Evolutionary conservation across 2,329 filamentous ascomycete genomes (phyloP).

Genomic region (Nigrospora sphaerica): DNA sequence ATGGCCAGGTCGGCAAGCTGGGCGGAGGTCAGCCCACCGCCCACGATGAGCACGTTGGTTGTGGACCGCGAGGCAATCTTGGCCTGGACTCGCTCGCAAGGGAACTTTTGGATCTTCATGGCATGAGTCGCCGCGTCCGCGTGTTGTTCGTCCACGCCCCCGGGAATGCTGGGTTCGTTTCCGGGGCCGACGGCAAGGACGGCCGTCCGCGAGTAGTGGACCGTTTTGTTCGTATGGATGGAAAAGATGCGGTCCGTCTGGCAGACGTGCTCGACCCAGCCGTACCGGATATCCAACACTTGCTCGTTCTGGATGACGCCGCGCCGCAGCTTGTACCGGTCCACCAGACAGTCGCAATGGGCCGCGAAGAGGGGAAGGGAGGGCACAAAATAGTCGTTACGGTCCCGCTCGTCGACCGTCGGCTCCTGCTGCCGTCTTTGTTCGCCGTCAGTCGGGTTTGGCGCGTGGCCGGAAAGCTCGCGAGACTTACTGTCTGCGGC

Average conservation of each 20-base stretch:
- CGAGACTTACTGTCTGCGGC: constrained; percentile 33
- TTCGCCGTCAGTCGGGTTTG: constrained; percentile 8
- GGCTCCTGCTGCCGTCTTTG: constrained; percentile 34
- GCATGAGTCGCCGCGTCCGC: constrained; percentile 46
- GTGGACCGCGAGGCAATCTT: constrained; percentile 41
- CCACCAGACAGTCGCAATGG: constrained; percentile 51
- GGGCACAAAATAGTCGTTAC: constrained; percentile 63
- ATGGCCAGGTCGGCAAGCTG: constrained; percentile 65
- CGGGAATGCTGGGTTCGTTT: constrained; percentile 46
- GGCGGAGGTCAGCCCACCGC: constrained; percentile 69
- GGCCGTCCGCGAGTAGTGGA: constrained; percentile 53
- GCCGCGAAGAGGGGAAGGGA: constrained; percentile 54
- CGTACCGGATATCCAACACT: constrained; percentile 55
- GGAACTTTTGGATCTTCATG: constrained; percentile 54
- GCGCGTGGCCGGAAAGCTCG: neutral
- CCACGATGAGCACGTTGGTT: constrained; percentile 65
- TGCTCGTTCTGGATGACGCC: constrained; percentile 52
- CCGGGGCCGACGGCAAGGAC: constrained; percentile 67
- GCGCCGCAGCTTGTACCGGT: constrained; percentile 50
- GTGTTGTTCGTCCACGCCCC: constrained; percentile 10
- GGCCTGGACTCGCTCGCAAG: constrained; percentile 40
- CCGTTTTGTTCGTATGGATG: constrained; percentile 46
- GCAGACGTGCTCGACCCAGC: constrained; percentile 34
- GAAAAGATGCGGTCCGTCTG: constrained; percentile 55
- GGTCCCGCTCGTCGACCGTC: constrained; percentile 58